These are phyloP conservation scores for Colletotrichum tabaci DNA, from an alignment of 2,329 filamentous ascomycete genomes.

Conservation along the genomic window DNA sequence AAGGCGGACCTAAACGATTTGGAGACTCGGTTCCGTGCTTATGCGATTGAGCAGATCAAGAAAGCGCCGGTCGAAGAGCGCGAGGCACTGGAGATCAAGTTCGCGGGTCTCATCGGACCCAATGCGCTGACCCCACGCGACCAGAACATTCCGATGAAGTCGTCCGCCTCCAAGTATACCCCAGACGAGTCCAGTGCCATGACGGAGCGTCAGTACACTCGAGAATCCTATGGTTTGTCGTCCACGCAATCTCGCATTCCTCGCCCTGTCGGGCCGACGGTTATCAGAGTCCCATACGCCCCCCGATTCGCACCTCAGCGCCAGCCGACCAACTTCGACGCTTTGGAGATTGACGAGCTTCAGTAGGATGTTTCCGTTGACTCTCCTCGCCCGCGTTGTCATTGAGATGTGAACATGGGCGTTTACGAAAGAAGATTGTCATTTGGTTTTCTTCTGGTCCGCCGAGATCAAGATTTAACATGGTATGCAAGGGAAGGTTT, in stretches of 20 bases:
- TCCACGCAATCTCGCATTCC: constrained; percentile 44
- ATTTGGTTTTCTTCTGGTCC: not conserved
- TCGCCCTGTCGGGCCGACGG: constrained; percentile 42
- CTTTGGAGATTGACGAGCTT: constrained; percentile 54
- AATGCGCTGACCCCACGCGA: constrained; percentile 46
- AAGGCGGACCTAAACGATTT: constrained; percentile 58
- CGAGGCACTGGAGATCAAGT: constrained; percentile 26
- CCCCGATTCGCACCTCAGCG: constrained; percentile 47
- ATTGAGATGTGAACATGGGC: constrained; percentile 22
- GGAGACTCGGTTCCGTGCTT: constrained; percentile 51
- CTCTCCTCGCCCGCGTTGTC: not conserved
- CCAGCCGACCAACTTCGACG: constrained; percentile 45
- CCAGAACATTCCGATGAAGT: constrained; percentile 48
- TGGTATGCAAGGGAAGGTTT: not conserved
- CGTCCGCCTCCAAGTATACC: constrained; percentile 14
- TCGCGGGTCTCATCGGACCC: constrained; percentile 18
- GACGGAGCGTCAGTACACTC: constrained; percentile 18
- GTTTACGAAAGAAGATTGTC: not conserved
- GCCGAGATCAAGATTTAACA: not conserved
- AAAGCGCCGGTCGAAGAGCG: constrained; percentile 26
- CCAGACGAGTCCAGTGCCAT: constrained; percentile 17
- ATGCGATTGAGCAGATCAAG: constrained; percentile 27
- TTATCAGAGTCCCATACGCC: constrained; percentile 44
- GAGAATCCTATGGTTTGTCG: constrained; percentile 9
- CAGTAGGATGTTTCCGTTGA: constrained; percentile 46